Evolutionary conservation across 305 asterid species (phyloP).

Genomic region (Fraxinus nigra): DNA sequence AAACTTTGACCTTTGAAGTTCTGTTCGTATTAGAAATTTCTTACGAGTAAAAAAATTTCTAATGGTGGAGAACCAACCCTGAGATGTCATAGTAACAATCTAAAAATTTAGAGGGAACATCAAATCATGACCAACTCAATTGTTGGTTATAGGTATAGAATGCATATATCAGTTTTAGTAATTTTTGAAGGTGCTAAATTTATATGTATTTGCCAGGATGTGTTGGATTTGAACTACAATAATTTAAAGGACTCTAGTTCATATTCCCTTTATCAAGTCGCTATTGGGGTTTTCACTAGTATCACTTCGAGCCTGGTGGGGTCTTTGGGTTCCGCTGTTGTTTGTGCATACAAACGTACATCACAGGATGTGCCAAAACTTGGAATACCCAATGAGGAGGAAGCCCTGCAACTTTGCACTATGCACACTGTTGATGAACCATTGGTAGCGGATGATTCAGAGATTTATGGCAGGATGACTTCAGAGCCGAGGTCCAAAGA

Average conservation of each 20-base stretch:
- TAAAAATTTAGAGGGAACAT: background rate
- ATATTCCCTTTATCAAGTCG: conserved; percentile 60
- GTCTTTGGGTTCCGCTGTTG: conserved; percentile 41
- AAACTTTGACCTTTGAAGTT: background rate
- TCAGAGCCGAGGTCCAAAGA: conserved; percentile 29
- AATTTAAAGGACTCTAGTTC: conserved; percentile 37
- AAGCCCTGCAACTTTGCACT: conserved; percentile 44
- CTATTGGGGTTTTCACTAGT: conserved; percentile 47
- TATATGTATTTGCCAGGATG: conserved; percentile 40
- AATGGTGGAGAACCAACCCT: background rate
- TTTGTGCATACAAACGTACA: conserved; percentile 43
- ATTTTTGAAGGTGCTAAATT: conserved; percentile 12
- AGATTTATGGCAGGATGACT: conserved; percentile 30
- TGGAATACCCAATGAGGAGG: conserved; percentile 35
- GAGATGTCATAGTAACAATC: background rate
- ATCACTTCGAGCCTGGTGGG: conserved; percentile 59
- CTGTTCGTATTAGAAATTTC: background rate
- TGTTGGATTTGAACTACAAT: conserved; percentile 28
- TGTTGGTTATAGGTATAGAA: background rate
- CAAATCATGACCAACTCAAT: background rate
- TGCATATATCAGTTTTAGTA: background rate
- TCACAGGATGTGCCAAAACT: conserved; percentile 33
- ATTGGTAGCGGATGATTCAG: conserved; percentile 27
- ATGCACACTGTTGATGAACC: conserved; percentile 29
- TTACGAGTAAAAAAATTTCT: background rate